Evolutionary conservation across 129 eudicot genomes (phyloP).

Genomic region (Erigeron canadensis): DNA sequence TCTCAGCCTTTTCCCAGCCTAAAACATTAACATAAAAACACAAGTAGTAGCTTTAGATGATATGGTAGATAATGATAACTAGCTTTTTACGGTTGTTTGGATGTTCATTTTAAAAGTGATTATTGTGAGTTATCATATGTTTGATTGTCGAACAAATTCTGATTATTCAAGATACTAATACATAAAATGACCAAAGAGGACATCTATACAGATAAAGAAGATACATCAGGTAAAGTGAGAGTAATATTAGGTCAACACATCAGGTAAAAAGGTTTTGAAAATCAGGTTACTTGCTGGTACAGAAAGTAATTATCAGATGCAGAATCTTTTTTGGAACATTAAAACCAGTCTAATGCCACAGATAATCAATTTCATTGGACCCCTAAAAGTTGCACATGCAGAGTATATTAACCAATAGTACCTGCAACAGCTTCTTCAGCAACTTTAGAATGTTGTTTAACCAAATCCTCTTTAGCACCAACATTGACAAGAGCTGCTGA

Average conservation of each 20-base stretch:
- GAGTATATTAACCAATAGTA: conserved; percentile 4
- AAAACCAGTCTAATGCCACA: background rate
- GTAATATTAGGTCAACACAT: background rate
- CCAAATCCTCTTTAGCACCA: conserved; percentile 85
- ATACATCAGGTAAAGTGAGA: background rate
- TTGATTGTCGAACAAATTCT: background rate
- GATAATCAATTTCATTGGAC: background rate
- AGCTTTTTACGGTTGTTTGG: background rate
- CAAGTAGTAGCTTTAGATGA: background rate
- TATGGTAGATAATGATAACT: background rate
- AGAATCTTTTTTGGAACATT: background rate
- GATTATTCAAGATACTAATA: background rate
- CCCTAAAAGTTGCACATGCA: background rate
- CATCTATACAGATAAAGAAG: background rate
- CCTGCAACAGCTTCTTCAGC: conserved; percentile 98
- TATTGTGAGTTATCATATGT: background rate
- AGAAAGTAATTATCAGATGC: background rate
- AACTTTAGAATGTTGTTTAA: conserved; percentile 86
- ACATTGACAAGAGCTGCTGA: conserved; percentile 86
- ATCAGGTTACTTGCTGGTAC: background rate
- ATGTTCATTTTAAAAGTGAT: background rate
- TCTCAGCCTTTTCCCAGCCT: conserved; percentile 96
- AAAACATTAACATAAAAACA: background rate
- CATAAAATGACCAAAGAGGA: conserved; percentile 1
- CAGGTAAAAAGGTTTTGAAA: no score